Base-by-base conservation (phyloP, 345 rosid genomes). In the Schrenkiella parvula region DNA sequence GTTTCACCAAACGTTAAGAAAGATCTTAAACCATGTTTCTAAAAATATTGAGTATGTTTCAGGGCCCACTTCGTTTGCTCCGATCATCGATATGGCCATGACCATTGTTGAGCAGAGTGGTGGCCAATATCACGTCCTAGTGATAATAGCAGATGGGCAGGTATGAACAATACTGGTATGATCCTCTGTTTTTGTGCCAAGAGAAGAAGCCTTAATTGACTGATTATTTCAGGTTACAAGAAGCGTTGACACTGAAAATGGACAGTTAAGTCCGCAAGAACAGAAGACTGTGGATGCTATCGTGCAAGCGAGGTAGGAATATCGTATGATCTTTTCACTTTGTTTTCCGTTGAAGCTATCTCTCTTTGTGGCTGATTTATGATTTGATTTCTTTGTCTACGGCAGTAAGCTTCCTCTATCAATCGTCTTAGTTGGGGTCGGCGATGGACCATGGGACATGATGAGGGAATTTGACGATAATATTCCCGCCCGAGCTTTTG, bases 11-110 rank as follows among this genome's bases (percentile, higher is more conserved):
- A 15, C 18, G 37, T 47, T 58, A 25, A 25, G 32, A 35, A 57
- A 66, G 19, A 12, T 41, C 66, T 13, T 55, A 13, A 37, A 22
- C 39, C 18, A 35, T 51, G 22, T 66, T 26, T 66, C 3, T 28
- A 7, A 12, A 35, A 10, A 8, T 71, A 32, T 39, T 71, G 44
- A 18, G 25, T 22, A 18, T 21, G 50, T 61, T 42, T 22, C 78
- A 92, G 96, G 98, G 3, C 97, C 98, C n/a, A 93, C 96, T 22
- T 90, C 98, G 6, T 93, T 93, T 85, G 93, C 97, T 13, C 98
- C 97, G 0, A 63, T 86, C 59, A 89, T 93, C 54, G 97, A 93
- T 61, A 93, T 86, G 97, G 96, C 92, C 51, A 87, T 87, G 85
- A 84, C 92, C 18, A 87, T 89, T 42, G 97, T 93, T 65, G 96